Evolutionary conservation across 2,329 filamentous ascomycete genomes (phyloP), one percentile per base, ranked within the genome.

Genomic region (Penicillium sp.): DNA sequence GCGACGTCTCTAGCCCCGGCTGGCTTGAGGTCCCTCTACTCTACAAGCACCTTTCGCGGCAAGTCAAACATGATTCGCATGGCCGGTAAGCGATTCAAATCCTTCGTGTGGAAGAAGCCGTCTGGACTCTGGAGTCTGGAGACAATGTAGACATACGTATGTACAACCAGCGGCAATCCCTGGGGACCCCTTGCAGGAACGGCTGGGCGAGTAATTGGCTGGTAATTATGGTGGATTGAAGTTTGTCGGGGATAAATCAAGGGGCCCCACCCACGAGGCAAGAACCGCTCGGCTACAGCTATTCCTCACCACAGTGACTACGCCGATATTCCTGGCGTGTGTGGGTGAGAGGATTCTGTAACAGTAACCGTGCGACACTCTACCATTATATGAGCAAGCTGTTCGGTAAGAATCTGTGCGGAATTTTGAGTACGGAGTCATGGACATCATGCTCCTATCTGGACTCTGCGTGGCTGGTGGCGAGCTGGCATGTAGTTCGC

Each of bases 121-220:
- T 7, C 27, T 31, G 7, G 27, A 31, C 22, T 4, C 22, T 22
- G 22, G 22, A 22, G 22, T 22, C 22, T 22, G 22, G 22, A 22
- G 22, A 22, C 22, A 22, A 22, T 22, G 22, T 22, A 22, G 31
- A 31, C 31, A 6, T 31, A 31, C 9, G 31, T 31, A 31, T 31
- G 31, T 31, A 31, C 31, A 31, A 31, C 58, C 58, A 46, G 64
- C 55, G 49, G 62, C 44, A 57, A 65, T 50, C 31, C 52, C 35
- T 50, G 41, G 49, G 54, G 19, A 53, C 54, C 60, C 64, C 62
- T 66, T 66, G 55, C 60, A 63, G 54, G 33, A 4, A 2, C 31
- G n/a, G 52, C 27, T 35, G n/a, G 39, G 22, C 62, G 44, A 65
- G 64, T 62, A 55, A 54, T 55, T 65, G 31, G 6, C 50, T 24